Evolutionary conservation across 2,329 filamentous ascomycete species (phyloP), one percentile per base, ranked within the genome.

Genomic region (Dactylonectria estremocensis): DNA sequence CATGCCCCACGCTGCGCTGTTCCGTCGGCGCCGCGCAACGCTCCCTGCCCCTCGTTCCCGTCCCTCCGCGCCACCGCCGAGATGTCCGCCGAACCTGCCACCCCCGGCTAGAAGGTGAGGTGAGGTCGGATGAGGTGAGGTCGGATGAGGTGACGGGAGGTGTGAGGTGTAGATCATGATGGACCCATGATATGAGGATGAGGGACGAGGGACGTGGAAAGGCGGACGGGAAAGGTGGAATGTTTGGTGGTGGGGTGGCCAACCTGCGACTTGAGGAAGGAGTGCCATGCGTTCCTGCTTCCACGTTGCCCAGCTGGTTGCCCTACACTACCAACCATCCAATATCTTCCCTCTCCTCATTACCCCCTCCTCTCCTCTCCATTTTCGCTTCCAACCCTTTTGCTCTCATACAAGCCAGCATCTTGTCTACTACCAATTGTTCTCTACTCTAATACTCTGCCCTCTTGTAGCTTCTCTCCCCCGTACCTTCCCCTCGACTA

Each of bases 1-100:
- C 64, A 71, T 72, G 67, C 66, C 73, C 73, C 73, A 69, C 68
- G 68, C 59, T 40, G 61, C 24, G 60, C 59, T 33, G 53, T 58
- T 64, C 70, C 63, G 66, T 62, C 68, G 46, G 48, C 61, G 68
- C 65, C 65, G 67, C 67, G 46, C 54, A 40, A 48, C 54, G 53
- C 60, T 61, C 65, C 65, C 64, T 43, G 40, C 54, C 61, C 70
- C 67, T 60, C 61, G 40, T 50, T 59, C 70, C 67, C 57, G 57
- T 31, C 33, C 69, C 60, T 69, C 70, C 64, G 65, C 61, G 58
- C 66, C 61, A 71, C 63, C 63, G 59, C 60, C 50, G 56, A 56
- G 56, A 31, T 40, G 1, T 28, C 2, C 24, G 24, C 24, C 24
- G 24, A 28, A 28, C 24, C 24, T 28, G 24, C 24, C 24, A 28